Conservation (phyloP, 352 stramenopile species). For the Hyphochytrium catenoides region DNA sequence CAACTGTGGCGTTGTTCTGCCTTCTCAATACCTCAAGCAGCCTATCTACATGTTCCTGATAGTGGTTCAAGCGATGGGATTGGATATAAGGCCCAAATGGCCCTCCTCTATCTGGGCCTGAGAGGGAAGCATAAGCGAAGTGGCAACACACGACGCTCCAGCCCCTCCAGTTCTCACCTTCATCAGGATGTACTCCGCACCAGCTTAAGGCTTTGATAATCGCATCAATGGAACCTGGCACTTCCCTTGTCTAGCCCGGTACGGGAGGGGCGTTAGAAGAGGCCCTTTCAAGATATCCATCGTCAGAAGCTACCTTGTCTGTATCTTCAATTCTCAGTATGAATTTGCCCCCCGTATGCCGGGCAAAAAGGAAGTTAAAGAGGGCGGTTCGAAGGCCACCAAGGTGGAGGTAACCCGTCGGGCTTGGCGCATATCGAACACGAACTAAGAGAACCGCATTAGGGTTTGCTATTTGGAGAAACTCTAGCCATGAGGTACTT, state of each 20-base stretch:
- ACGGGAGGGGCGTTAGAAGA: not conserved
- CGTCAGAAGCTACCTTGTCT: constrained; percentile 27
- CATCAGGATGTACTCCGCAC: constrained; percentile 89
- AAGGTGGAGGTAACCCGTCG: constrained; percentile 67
- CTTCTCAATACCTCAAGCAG: constrained; percentile 39
- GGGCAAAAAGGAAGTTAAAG: constrained; percentile 77
- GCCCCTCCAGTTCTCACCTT: constrained; percentile 25
- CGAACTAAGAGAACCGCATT: no score
- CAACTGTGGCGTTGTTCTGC: no score
- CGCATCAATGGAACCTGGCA: constrained; percentile 50
- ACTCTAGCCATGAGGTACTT: no score
- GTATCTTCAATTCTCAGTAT: constrained; percentile 77
- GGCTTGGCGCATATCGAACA: constrained; percentile 64
- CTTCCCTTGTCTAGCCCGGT: constrained; percentile 32
- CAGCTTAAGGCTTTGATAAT: constrained; percentile 68
- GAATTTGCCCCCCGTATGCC: constrained; percentile 48
- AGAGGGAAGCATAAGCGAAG: no score
- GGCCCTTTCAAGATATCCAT: not conserved
- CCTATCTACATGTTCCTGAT: constrained; percentile 63
- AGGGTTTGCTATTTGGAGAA: no score
- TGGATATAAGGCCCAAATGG: constrained; percentile 87
- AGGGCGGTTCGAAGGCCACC: constrained; percentile 67
- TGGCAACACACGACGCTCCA: not conserved
- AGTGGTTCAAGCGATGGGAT: constrained; percentile 81
- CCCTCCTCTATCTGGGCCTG: constrained; percentile 61